These are phyloP conservation scores for Phylloporus sp. DNA, from an alignment of 768 basidiomycete species.

Conservation along the genomic window DNA sequence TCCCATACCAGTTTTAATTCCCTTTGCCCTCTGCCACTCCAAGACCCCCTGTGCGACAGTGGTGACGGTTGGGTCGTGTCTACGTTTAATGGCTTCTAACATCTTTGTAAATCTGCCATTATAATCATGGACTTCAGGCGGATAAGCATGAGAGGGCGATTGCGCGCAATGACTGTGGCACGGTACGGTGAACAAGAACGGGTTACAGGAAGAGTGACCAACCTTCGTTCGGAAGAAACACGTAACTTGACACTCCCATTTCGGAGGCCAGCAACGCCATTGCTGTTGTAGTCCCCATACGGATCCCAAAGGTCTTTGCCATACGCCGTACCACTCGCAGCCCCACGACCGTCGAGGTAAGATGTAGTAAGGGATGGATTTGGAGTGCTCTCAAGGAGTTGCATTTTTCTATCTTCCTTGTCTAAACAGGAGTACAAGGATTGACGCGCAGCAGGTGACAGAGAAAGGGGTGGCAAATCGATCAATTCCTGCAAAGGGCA, in stretches of 20 bases:
- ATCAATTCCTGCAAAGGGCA: slow-evolving; percentile 69
- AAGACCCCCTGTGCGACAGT: slow-evolving; percentile 95
- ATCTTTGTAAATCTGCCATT: slow-evolving; percentile 87
- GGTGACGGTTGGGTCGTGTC: slow-evolving; percentile 97
- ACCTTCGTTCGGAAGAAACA: slow-evolving; percentile 85
- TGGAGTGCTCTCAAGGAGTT: slow-evolving; percentile 69
- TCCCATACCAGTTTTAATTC: slow-evolving; percentile 27
- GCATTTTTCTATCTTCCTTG: slow-evolving; percentile 26
- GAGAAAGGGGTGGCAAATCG: slow-evolving; percentile 71
- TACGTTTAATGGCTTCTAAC: slow-evolving; percentile 83
- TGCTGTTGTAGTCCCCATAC: slow-evolving; percentile 28
- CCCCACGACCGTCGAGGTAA: slow-evolving; percentile 31
- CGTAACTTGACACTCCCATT: slow-evolving; percentile 63
- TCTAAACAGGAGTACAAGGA: slow-evolving; percentile 55
- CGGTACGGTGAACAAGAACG: slow-evolving; percentile 1
- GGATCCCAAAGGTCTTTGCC: slow-evolving; percentile 2
- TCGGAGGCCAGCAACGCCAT: slow-evolving; percentile 31
- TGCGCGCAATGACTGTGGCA: slow-evolving; percentile 77
- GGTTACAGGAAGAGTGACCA: slow-evolving; percentile 9
- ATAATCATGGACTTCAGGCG: slow-evolving; percentile 91
- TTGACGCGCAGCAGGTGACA: slow-evolving; percentile 65
- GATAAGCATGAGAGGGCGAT: slow-evolving; percentile 70
- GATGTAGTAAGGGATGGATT: slow-evolving; percentile 63
- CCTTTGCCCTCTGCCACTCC: slow-evolving; percentile 81
- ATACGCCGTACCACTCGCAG: slow-evolving; percentile 13